A percentile compares a stretch with the other conserved stretches of the same genome.
Evolutionary conservation across 2,329 filamentous ascomycete genomes (phyloP).

Genomic region (Domatiomyces globalis): DNA sequence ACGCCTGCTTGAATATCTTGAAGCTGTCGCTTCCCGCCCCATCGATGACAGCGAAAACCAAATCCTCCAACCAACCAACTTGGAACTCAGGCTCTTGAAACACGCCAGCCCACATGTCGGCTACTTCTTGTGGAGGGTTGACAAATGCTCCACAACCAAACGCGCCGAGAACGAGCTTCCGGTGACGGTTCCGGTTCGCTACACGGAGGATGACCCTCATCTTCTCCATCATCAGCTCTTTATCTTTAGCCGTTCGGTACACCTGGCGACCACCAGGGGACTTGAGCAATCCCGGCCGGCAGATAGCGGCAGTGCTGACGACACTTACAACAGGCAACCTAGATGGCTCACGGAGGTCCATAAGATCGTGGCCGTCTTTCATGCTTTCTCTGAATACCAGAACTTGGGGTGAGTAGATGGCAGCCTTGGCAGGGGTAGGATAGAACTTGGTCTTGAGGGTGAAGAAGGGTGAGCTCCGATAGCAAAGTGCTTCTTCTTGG

Average conservation of each 20-base stretch:
- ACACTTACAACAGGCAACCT: constrained; percentile 42
- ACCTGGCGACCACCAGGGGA: constrained; percentile 6
- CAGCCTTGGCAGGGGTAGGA: constrained; percentile 37
- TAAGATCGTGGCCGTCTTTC: constrained; percentile 33
- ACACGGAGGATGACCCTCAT: constrained; percentile 48
- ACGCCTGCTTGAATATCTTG: constrained; percentile 6
- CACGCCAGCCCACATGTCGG: constrained; percentile 47
- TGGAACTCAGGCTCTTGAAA: constrained; percentile 46
- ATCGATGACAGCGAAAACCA: constrained; percentile 50
- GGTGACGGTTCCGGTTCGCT: constrained; percentile 43
- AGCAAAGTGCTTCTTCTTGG: constrained; percentile 57
- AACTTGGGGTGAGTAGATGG: constrained; percentile 47
- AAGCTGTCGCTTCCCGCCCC: constrained; percentile 20
- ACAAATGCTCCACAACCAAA: constrained; percentile 54
- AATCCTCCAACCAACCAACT: constrained; percentile 49
- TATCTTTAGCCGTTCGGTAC: constrained; percentile 33
- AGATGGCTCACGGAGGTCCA: constrained; percentile 25
- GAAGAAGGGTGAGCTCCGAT: constrained; percentile 37
- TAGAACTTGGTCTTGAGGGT: constrained; percentile 36
- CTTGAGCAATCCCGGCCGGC: constrained; percentile 23
- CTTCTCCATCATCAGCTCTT: constrained; percentile 46
- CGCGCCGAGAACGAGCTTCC: constrained; percentile 50
- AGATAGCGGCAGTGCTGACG: constrained; percentile 46
- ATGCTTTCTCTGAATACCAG: constrained; percentile 43
- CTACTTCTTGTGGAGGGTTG: constrained; percentile 51